These are phyloP conservation scores for Fusarium chuoi DNA, from an alignment of 2,329 filamentous ascomycete genomes.

Conservation along the genomic window DNA sequence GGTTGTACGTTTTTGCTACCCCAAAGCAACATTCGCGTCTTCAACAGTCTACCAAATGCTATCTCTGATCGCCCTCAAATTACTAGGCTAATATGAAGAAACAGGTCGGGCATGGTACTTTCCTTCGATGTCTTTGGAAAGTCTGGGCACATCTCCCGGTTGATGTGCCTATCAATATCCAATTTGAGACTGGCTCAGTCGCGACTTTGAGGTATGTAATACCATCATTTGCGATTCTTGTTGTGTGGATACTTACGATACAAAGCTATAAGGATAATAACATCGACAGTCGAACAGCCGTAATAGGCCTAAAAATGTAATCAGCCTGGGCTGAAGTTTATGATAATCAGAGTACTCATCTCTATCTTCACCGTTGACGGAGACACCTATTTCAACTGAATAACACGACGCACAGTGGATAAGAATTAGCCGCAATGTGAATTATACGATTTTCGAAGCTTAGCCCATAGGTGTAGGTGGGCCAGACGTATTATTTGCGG, in stretches of 20 bases:
- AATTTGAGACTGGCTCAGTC: background rate
- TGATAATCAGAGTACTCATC: background rate
- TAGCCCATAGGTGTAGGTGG: too few relatives aligned
- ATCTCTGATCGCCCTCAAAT: fast-evolving
- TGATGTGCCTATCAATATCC: background rate
- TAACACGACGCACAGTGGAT: fast-evolving
- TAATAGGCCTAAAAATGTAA: background rate
- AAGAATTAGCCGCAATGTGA: fast-evolving
- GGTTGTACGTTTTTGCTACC: background rate
- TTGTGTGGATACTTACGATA: background rate
- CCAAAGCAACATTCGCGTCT: background rate
- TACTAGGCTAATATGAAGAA: background rate
- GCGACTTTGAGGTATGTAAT: background rate
- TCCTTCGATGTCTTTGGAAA: background rate
- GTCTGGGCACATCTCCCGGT: background rate
- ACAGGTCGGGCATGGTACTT: background rate
- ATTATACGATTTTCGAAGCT: fast-evolving
- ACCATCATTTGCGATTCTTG: background rate
- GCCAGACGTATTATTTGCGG: too few relatives aligned
- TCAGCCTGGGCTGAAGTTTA: background rate
- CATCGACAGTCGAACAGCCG: background rate
- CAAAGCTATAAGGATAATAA: background rate
- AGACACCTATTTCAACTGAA: background rate
- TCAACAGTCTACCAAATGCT: background rate
- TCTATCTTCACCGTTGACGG: too few relatives aligned